Evolutionary conservation across 2,329 filamentous ascomycete genomes (phyloP).

Genomic region (Apiospora hydei): DNA sequence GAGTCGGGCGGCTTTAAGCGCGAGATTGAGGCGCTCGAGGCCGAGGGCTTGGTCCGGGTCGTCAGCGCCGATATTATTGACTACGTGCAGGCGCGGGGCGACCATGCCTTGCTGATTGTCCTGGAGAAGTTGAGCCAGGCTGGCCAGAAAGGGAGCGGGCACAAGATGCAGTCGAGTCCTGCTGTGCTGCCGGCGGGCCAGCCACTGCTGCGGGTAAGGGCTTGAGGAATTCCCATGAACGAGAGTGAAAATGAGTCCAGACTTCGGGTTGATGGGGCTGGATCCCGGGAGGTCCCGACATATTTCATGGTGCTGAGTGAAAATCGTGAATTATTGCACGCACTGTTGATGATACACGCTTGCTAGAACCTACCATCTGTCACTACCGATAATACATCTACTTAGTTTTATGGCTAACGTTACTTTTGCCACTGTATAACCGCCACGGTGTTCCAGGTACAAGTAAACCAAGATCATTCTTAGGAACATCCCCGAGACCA

Average conservation of each 20-base stretch:
- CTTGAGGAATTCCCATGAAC: background rate
- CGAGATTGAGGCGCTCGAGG: slow-evolving; percentile 48
- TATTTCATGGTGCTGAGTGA: background rate
- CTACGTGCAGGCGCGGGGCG: slow-evolving; percentile 1
- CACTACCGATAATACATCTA: slow-evolving; percentile 13
- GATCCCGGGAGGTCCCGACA: background rate
- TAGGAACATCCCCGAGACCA: too few species aligned
- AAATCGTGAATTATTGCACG: background rate
- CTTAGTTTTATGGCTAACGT: background rate
- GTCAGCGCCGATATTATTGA: slow-evolving; percentile 11
- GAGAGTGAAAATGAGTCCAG: background rate
- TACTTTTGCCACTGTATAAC: background rate
- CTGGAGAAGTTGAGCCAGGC: background rate
- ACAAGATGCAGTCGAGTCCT: background rate
- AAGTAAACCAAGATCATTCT: background rate
- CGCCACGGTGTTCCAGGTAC: background rate
- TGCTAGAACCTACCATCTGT: background rate
- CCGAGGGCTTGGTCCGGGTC: slow-evolving; percentile 31
- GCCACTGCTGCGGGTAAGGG: slow-evolving; percentile 3
- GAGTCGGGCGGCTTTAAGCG: slow-evolving; percentile 53
- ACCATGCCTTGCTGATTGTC: slow-evolving; percentile 3
- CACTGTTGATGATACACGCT: background rate
- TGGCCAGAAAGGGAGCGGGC: too few species aligned
- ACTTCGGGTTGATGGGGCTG: background rate
- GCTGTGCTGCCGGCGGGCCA: background rate